Percentiles rank a stretch among this genome's conserved stretches.
Conservation (phyloP, 371 early-diverging fungal genomes). For the Haplosporangium sp. region DNA sequence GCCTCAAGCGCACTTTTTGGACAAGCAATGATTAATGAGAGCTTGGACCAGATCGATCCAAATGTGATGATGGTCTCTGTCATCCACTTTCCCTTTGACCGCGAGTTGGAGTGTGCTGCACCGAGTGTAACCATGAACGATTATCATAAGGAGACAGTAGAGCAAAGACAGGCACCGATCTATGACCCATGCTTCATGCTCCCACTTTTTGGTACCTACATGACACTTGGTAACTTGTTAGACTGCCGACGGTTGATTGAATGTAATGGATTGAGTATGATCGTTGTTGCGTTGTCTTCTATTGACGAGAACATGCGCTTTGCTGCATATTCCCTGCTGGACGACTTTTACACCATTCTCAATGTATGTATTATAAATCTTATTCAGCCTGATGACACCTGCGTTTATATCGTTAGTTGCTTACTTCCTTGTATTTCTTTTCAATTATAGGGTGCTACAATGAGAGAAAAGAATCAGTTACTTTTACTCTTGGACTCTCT, state of each 20-base stretch:
- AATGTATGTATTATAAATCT: constrained; percentile 54
- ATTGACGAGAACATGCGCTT: constrained; percentile 64
- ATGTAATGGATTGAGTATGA: constrained; percentile 75
- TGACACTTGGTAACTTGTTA: constrained; percentile 63
- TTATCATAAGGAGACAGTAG: constrained; percentile 19
- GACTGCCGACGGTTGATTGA: constrained; percentile 78
- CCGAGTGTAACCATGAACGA: constrained; percentile 15
- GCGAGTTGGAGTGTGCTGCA: constrained; percentile 32
- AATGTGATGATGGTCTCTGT: constrained; percentile 73
- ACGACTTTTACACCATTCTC: constrained; percentile 71
- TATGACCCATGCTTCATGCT: constrained; percentile 83
- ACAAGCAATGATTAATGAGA: constrained; percentile 63
- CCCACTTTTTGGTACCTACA: constrained; percentile 73
- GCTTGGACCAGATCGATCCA: constrained; percentile 74
- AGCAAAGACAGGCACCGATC: constrained; percentile 13
- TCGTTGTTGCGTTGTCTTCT: constrained; percentile 72
- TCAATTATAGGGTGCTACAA: constrained; percentile 47
- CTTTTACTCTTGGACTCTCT: constrained; percentile 73
- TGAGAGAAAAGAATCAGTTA: constrained; percentile 76
- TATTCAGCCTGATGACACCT: not conserved
- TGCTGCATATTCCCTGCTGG: constrained; percentile 75
- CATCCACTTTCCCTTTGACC: constrained; percentile 66
- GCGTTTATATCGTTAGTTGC: not conserved
- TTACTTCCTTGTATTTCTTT: not conserved
- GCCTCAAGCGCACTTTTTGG: constrained; percentile 51